Base-by-base conservation (phyloP, 1,139 yeast genomes). In the Hyphopichia khmerensis region DNA sequence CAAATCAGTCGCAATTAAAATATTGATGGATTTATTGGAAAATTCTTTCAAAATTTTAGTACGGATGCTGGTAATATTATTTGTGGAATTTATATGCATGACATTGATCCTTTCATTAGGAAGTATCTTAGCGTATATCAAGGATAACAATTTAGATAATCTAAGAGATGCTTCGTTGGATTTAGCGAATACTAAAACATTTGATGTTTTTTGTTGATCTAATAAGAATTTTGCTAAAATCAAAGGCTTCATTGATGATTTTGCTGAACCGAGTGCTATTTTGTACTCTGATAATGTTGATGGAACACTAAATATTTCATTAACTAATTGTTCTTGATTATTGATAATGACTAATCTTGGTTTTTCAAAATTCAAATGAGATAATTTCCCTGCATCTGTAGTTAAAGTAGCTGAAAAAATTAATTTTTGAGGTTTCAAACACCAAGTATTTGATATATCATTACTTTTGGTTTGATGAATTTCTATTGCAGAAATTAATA, bases 391-490 rank as follows among this genome's bases (percentile, higher is more conserved):
- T 0, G 97, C 90, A 62, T 91, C 96, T 1, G 96, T 84, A 3
- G 97, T 90, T 44, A 95, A 74, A 0, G 99, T 93, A 6, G 99
- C 99, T 34, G 96, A 86, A 57, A 93, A 90, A 3, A 93, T 75
- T 61, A 93, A 74, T 54, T 91, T 90, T 34, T 69, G 72, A 16
- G 65, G 67, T 14, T 54, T 50, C 35, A 59, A 46, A 14, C 46
- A 52, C 72, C 75, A 72, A 19, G 44, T 41, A 14, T 55, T 50
- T 10, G 53, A 47, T 51, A 72, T 50, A n/a, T 27, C 24, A 29
- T 17, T 29, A 42, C 64, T 62, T 14, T 55, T 42, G 50, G 57
- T 54, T n/a, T 48, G 43, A 31, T 50, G 46, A 14, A 44, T 36
- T 32, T 78, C 79, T 27, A 84, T 60, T 27, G 75, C 72, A 3